These are phyloP conservation scores for Boletus sensibilis DNA, from an alignment of 768 basidiomycete genomes.

Conservation along the genomic window DNA sequence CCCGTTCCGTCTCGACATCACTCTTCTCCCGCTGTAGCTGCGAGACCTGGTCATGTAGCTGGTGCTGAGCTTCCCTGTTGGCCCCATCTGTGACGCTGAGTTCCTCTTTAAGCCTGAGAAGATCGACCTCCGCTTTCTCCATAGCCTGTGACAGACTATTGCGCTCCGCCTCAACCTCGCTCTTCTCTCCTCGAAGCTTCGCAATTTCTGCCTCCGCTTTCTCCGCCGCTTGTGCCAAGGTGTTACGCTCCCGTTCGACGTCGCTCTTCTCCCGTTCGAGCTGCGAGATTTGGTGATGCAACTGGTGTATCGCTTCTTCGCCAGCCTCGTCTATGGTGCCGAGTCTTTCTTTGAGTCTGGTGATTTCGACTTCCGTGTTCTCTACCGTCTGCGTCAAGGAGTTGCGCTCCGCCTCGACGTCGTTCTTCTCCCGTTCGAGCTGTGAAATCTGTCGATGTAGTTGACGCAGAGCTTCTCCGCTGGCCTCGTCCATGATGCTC, in stretches of 20 bases:
- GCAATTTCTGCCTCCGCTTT: background rate
- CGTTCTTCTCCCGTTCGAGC: conserved; percentile 66
- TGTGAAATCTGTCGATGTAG: conserved; percentile 77
- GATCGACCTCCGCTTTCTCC: conserved; percentile 11
- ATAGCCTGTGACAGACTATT: conserved; percentile 43
- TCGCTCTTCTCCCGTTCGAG: conserved; percentile 63
- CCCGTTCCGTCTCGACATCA: conserved; percentile 54
- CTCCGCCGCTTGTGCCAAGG: conserved; percentile 23
- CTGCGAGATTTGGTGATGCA: conserved; percentile 73
- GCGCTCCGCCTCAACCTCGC: conserved; percentile 56
- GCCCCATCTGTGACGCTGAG: conserved; percentile 49
- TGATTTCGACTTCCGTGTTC: conserved; percentile 62
- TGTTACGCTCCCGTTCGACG: conserved; percentile 45
- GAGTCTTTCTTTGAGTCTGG: conserved; percentile 60
- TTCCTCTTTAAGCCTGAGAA: conserved; percentile 41
- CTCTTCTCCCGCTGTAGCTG: conserved; percentile 35
- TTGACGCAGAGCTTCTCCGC: conserved; percentile 73
- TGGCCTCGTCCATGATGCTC: conserved; percentile 83
- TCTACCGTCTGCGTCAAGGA: conserved; percentile 24
- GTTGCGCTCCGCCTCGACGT: conserved; percentile 47
- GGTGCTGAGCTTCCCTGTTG: conserved; percentile 28
- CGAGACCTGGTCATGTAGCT: conserved; percentile 8
- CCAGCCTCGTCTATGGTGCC: conserved; percentile 72
- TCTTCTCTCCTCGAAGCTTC: conserved; percentile 32
- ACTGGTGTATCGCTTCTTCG: conserved; percentile 65